Evolutionary conservation across 495 filamentous ascomycete genomes (phyloP), one percentile per base, ranked within the genome.

Genomic region (Penicillium canescens): DNA sequence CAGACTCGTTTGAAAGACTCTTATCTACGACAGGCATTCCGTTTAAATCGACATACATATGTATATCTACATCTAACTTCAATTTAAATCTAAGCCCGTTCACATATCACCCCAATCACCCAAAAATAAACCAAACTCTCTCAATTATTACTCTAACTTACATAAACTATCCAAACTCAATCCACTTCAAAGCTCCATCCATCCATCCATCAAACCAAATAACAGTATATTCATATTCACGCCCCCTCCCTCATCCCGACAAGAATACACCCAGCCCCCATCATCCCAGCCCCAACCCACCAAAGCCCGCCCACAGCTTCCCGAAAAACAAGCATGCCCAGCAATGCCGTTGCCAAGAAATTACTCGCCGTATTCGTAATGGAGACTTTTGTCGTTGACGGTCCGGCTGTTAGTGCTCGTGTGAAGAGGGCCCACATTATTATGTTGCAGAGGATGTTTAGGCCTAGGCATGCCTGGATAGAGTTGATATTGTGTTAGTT

Each of bases 281-380:
- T 82, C 73, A 96, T 72, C 47, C 78, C 81, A 0, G 93, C 93
- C 8, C 93, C 93, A 5, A 89, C 62, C 87, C 90, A 97, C 93
- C 93, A 98, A 42, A 94, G 71, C 34, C 85, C 85, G 8, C 86
- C 84, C 40, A 95, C 74, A 6, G 70, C 62, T 72, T 95, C 90
- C 16, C 76, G 63, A 67, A 95, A 95, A 5, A 95, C 80, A 42
- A 84, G 48, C 62, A 82, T 81, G 0, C 94, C 92, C 21, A 96
- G 70, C n/a, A 98, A 43, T 9, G 94, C 94, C 1, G 93, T 96
- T 47, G 94, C 63, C 60, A 97, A 74, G 75, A 98, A 98, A 75
- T 98, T 98, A 11, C 89, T 77, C 21, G 88, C 88, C 4, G 93
- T 96, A 65, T 98, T 98, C 55, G 96, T 86, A 67, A 98, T 88